These are phyloP conservation scores for Chrysopogon serrulatus DNA, from an alignment of 176 grass and related monocot genomes.

Conservation along the genomic window DNA sequence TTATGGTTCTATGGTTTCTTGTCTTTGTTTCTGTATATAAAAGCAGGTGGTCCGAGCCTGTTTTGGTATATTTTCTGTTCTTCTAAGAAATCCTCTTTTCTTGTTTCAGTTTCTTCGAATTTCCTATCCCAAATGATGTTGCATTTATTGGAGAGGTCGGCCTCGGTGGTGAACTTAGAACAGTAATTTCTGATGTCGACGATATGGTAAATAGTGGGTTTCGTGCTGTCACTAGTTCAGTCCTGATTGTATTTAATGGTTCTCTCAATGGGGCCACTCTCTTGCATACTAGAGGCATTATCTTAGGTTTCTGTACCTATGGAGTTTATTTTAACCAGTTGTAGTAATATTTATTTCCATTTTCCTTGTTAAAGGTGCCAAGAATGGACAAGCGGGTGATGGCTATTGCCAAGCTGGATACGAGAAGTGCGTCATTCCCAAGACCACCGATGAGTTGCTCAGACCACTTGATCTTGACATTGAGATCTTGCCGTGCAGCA, in stretches of 20 bases:
- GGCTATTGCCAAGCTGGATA: conserved; percentile 74
- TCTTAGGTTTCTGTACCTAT: neutral
- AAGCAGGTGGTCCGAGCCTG: neutral
- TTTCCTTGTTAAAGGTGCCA: conserved; percentile 53
- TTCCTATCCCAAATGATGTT: conserved; percentile 76
- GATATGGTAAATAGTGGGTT: neutral
- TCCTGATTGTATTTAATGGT: neutral
- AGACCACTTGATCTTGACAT: conserved; percentile 43
- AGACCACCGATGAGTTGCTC: conserved; percentile 52
- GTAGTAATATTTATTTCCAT: conserved; percentile 2
- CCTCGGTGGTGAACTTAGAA: conserved; percentile 77
- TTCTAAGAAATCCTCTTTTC: neutral
- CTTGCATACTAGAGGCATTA: too few species aligned
- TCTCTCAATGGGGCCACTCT: neutral
- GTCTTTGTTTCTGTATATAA: neutral
- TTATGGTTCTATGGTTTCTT: too few species aligned
- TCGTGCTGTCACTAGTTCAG: neutral
- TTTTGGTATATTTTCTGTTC: neutral
- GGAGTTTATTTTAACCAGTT: neutral
- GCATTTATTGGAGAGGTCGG: conserved; percentile 92
- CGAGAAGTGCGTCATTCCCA: conserved; percentile 79
- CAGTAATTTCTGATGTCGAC: conserved; percentile 68
- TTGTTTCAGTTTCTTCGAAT: conserved; percentile 79
- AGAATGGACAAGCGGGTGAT: conserved; percentile 91
- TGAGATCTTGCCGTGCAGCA: conserved; percentile 64